A percentile compares a stretch with the other conserved stretches of the same genome.
These are phyloP conservation scores for Pyrrhoderma lamaoense DNA, from an alignment of 1,284 basidiomycete species.

Conservation along the genomic window DNA sequence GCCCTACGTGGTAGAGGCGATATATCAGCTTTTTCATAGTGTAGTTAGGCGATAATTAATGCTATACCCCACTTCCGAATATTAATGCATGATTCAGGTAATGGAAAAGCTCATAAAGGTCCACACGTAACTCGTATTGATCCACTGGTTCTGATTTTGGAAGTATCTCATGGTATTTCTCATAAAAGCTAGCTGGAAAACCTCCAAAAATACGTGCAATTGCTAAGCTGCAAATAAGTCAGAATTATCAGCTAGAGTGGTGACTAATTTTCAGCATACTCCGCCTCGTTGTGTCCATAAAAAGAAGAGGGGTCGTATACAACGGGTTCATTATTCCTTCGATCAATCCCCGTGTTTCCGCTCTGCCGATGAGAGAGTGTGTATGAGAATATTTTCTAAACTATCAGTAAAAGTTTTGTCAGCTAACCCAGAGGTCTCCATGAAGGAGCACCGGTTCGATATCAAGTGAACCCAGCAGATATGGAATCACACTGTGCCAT, in stretches of 20 bases:
- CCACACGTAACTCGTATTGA: conserved; percentile 62
- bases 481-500: conserved; percentile 61
- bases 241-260: neutral
- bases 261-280: conserved; percentile 41
- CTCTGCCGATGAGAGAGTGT: too few species aligned
- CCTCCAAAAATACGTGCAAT: conserved; percentile 84
- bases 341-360: conserved; percentile 64
- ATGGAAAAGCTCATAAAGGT: conserved; percentile 82
- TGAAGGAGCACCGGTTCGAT: conserved; percentile 75
- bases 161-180: conserved; percentile 61
- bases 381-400: conserved; percentile 19
- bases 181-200: conserved; percentile 63
- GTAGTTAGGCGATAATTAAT: neutral
- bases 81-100: conserved; percentile 78
- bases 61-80: conserved; percentile 48
- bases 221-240: conserved; percentile 46
- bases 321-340: conserved; percentile 48
- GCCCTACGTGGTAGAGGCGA: conserved; percentile 27
- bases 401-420: conserved; percentile 11
- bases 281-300: conserved; percentile 83
- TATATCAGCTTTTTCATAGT: conserved; percentile 11
- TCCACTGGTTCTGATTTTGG: conserved; percentile 64
- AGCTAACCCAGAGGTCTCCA: conserved; percentile 77
- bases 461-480: conserved; percentile 53
- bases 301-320: conserved; percentile 81